phyloP scores from a whole-genome alignment of 345 rosid species.

The Chamaenerion angustifolium region DNA sequence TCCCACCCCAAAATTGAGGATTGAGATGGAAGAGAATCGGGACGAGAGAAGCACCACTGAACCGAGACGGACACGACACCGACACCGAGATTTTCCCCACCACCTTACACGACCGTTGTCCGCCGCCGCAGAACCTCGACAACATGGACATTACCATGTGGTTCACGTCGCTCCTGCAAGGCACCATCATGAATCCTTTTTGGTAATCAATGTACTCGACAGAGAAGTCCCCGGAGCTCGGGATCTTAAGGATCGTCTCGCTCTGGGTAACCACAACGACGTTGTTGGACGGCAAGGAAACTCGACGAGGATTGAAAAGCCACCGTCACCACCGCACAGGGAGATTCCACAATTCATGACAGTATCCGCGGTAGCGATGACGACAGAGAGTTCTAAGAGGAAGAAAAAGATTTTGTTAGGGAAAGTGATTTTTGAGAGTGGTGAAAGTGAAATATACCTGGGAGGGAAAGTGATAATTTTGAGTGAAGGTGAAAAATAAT shows the following conservation, averaged over 20 bases:
- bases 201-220: too few relatives aligned
- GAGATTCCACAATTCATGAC: neutral
- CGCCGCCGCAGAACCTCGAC: neutral
- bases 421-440: too few relatives aligned
- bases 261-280: neutral
- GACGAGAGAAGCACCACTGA: too few relatives aligned
- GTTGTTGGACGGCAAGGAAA: conserved; percentile 4
- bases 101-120: neutral
- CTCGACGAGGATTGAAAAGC: neutral
- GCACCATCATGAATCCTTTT: neutral
- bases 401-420: too few relatives aligned
- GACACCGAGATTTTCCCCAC: neutral
- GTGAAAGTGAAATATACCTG: too few relatives aligned
- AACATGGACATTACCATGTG: conserved; percentile 1
- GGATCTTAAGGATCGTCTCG: neutral
- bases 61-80: neutral
- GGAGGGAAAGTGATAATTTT: too few relatives aligned
- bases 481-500: too few relatives aligned
- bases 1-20: too few relatives aligned
- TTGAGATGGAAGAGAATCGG: too few relatives aligned
- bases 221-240: neutral
- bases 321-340: neutral
- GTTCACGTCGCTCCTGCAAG: conserved; percentile 13
- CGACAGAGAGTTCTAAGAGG: too few relatives aligned
- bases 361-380: too few relatives aligned